These are phyloP conservation scores for Parmelia sp. DNA, from an alignment of 495 filamentous ascomycete genomes.

Conservation along the genomic window DNA sequence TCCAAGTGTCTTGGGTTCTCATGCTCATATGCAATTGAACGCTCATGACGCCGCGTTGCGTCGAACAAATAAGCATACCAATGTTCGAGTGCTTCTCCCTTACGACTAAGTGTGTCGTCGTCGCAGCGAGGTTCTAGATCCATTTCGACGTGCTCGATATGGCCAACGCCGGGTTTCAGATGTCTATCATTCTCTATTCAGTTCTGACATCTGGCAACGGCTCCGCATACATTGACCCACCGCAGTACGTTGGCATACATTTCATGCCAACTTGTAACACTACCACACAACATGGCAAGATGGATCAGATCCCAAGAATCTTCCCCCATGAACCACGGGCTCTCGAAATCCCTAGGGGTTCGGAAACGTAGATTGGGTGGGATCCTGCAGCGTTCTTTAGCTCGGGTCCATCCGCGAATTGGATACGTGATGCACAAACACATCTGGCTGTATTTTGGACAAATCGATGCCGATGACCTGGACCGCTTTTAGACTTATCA, in stretches of 20 bases:
- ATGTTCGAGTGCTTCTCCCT: conserved; percentile 42
- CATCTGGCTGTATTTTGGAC: conserved; percentile 70
- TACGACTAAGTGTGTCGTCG: conserved; percentile 47
- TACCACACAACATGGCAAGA: conserved; percentile 72
- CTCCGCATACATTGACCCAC: conserved; percentile 37
- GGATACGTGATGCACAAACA: conserved; percentile 35
- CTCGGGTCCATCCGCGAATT: conserved; percentile 1
- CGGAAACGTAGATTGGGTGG: conserved; percentile 64
- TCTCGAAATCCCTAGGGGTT: conserved; percentile 65
- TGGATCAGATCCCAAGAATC: conserved; percentile 84
- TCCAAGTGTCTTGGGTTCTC: conserved; percentile 57
- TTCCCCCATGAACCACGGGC: conserved; percentile 68
- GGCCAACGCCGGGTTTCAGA: conserved; percentile 68
- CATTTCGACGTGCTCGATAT: conserved; percentile 89
- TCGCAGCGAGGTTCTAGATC: conserved; percentile 76
- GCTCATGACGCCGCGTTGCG: conserved; percentile 59
- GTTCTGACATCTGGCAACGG: conserved; percentile 2
- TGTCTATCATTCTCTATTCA: conserved; percentile 48
- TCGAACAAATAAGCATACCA: conserved; percentile 66
- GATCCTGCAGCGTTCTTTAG: conserved; percentile 44
- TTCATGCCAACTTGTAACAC: conserved; percentile 69
- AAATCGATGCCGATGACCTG: conserved; percentile 72
- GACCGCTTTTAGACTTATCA: neutral
- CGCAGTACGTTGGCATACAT: conserved; percentile 64
- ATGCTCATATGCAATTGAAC: conserved; percentile 61